A percentile compares a stretch with the other conserved stretches of the same genome.
phyloP scores from a whole-genome alignment of 805 yeast genomes.

The Kuraishia piskuri region DNA sequence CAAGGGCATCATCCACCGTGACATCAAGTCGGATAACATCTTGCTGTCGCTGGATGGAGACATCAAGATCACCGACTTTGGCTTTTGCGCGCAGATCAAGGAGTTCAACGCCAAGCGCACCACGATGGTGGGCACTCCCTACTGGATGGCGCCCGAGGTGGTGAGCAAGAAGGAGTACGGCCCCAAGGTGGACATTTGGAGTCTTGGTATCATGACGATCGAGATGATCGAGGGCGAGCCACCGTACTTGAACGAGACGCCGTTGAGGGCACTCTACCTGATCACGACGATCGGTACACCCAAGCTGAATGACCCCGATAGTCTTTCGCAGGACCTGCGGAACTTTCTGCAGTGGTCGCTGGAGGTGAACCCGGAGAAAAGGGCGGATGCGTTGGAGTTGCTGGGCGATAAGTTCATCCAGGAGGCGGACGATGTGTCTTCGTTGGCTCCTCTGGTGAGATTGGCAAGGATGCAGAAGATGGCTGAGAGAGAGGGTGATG shows the following conservation, averaged over 20 bases:
- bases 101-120: conserved; percentile 81
- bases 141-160: conserved; percentile 99
- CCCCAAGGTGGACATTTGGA: conserved; percentile 96
- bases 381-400: conserved; percentile 73
- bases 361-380: conserved; percentile 72
- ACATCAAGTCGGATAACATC: conserved; percentile 94
- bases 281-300: conserved; percentile 98
- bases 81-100: conserved; percentile 88
- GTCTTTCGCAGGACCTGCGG: conserved; percentile 56
- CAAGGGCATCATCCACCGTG: conserved; percentile 91
- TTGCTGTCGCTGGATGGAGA: conserved; percentile 72
- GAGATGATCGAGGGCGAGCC: conserved; percentile 99
- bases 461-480: conserved; percentile 60
- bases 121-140: conserved; percentile 99
- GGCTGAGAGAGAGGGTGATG: conserved; percentile 20
- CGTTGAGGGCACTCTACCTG: conserved; percentile 84
- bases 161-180: conserved; percentile 93
- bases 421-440: conserved; percentile 51
- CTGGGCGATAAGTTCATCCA: conserved; percentile 56
- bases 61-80: conserved; percentile 93
- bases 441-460: conserved; percentile 67
- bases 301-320: conserved; percentile 75
- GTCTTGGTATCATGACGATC: conserved; percentile 93
- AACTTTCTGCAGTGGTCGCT: conserved; percentile 70
- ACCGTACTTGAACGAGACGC: conserved; percentile 94